phyloP scores from a whole-genome alignment of 176 grass and related monocot species.

The Neostapfia colusana region DNA sequence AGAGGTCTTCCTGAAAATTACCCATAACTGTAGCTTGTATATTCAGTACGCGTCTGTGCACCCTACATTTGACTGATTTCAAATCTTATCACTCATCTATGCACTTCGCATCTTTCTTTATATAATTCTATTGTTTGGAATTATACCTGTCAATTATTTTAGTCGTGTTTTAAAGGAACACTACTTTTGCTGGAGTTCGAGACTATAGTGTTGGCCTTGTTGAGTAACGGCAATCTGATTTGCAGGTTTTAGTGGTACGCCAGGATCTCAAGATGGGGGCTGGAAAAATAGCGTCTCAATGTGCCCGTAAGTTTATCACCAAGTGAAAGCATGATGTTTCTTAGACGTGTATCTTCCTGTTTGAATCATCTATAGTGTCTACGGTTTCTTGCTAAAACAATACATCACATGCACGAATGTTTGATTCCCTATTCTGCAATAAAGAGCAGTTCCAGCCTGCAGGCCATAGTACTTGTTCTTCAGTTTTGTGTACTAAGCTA shows the following conservation, averaged over 20 bases:
- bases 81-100: background rate
- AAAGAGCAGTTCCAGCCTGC: background rate
- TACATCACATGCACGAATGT: background rate
- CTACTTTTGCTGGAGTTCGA: background rate
- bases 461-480: background rate
- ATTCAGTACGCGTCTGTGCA: background rate
- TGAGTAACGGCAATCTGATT: background rate
- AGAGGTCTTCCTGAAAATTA: too few species aligned
- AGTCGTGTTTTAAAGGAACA: background rate
- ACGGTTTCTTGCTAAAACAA: background rate
- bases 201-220: background rate
- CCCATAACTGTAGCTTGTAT: background rate
- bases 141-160: background rate
- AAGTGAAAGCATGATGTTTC: background rate
- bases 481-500: background rate
- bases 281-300: constrained; percentile 97
- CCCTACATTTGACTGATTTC: background rate
- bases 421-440: background rate
- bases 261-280: constrained; percentile 91
- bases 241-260: constrained; percentile 87
- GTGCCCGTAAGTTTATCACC: constrained; percentile 59
- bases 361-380: constrained; percentile 3
- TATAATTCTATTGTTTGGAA: background rate
- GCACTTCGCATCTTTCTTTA: background rate
- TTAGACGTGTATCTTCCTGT: background rate